Percentiles rank a stretch among this genome's conserved stretches.
Conservation (phyloP, 192 early-diverging fungal genomes). For the Piromyces finnis region DNA sequence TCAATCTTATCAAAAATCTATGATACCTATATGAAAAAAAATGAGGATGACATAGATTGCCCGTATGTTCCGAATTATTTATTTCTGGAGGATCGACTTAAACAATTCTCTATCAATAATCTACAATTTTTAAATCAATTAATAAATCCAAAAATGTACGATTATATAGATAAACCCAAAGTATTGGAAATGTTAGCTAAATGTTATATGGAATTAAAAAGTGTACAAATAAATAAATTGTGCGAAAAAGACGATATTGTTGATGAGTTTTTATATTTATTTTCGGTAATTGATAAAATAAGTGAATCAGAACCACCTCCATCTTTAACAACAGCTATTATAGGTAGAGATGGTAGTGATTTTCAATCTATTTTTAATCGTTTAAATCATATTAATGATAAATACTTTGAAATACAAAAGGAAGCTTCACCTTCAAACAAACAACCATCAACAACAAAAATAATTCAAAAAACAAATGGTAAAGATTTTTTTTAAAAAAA, state of each 20-base stretch:
- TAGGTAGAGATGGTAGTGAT: neutral
- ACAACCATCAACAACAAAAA: no score
- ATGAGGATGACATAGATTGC: neutral
- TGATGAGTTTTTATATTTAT: neutral
- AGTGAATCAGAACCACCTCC: neutral
- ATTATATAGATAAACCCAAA: neutral
- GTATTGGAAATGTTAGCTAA: neutral
- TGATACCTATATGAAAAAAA: neutral
- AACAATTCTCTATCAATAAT: neutral
- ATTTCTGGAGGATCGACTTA: neutral
- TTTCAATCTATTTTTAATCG: neutral
- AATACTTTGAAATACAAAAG: neutral
- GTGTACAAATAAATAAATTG: neutral
- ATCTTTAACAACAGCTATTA: neutral
- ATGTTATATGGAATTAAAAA: neutral
- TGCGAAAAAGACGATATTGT: neutral
- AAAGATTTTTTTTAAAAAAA: no score
- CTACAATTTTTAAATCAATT: neutral
- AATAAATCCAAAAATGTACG: neutral
- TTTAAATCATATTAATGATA: neutral
- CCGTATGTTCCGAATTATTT: neutral
- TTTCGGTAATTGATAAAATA: neutral
- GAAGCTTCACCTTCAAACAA: neutral
- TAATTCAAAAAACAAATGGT: no score
- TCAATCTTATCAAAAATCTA: neutral